A percentile compares a stretch with the other conserved stretches of the same genome.
These are phyloP conservation scores for Leishmania gerbilli DNA, from an alignment of 208 protist genomes.

Conservation along the genomic window DNA sequence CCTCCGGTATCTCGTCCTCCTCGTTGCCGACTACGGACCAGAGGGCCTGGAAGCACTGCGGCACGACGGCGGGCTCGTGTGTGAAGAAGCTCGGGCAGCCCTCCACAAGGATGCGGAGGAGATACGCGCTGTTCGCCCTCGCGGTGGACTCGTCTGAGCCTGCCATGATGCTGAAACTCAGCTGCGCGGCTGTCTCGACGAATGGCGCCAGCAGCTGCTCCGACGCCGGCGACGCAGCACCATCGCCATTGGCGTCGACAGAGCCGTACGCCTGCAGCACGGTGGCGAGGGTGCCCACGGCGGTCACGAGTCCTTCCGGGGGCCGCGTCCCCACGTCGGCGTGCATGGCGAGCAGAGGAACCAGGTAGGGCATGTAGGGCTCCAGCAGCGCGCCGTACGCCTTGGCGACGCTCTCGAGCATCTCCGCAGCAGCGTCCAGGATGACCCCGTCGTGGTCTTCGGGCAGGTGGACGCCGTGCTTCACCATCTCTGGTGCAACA, in stretches of 20 bases:
- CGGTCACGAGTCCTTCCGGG: slow-evolving; percentile 71
- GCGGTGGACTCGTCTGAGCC: slow-evolving; percentile 69
- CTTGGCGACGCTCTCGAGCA: slow-evolving; percentile 74
- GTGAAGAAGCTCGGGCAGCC: slow-evolving; percentile 38
- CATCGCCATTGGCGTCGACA: slow-evolving; percentile 11
- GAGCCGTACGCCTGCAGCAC: slow-evolving; percentile 51
- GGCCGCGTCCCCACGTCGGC: slow-evolving; percentile 48
- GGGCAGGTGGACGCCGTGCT: slow-evolving; percentile 26
- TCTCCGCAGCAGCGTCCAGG: slow-evolving; percentile 62
- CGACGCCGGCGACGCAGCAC: not conserved
- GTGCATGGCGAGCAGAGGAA: slow-evolving; percentile 67
- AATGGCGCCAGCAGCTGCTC: slow-evolving; percentile 38
- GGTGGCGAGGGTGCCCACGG: slow-evolving; percentile 53
- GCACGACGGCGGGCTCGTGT: slow-evolving; percentile 23
- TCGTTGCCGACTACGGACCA: slow-evolving; percentile 40
- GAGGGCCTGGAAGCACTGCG: slow-evolving; percentile 39
- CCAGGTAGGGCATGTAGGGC: slow-evolving; percentile 47
- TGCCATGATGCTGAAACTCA: slow-evolving; percentile 51
- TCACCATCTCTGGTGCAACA: slow-evolving; percentile 32
- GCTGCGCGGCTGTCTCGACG: slow-evolving; percentile 48
- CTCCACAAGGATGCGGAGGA: slow-evolving; percentile 68
- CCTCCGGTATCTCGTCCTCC: slow-evolving; percentile 66
- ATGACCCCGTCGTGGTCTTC: slow-evolving; percentile 82
- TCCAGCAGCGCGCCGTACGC: slow-evolving; percentile 66
- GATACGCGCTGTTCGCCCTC: slow-evolving; percentile 67